These are phyloP conservation scores for Chlorella sp. DNA, from an alignment of 139 green algal species.

Conservation along the genomic window DNA sequence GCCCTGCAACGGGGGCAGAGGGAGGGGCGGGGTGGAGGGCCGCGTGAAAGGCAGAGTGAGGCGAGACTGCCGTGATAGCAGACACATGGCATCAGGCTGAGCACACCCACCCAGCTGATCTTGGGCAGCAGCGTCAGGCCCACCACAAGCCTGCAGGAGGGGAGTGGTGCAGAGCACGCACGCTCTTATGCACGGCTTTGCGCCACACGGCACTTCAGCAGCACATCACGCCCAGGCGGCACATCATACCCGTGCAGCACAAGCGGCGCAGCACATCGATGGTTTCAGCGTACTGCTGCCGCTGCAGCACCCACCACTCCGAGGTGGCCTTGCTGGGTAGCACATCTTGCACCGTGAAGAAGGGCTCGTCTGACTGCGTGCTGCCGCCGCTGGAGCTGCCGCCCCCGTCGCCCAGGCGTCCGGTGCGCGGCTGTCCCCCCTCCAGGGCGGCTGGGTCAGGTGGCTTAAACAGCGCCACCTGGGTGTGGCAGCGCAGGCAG, in stretches of 20 bases:
- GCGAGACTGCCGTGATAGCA: background rate
- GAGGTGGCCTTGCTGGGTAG: constrained; percentile 3
- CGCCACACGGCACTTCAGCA: no score
- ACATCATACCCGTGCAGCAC: no score
- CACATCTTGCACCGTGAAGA: constrained; percentile 11
- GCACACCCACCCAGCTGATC: background rate
- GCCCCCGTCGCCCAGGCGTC: no score
- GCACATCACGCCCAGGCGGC: no score
- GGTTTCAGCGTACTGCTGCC: no score
- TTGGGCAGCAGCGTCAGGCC: constrained; percentile 24
- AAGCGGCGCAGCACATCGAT: no score
- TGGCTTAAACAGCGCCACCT: constrained; percentile 25
- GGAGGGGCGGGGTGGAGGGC: no score
- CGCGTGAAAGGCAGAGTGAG: no score
- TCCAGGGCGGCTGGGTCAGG: background rate
- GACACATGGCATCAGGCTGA: background rate
- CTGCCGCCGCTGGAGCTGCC: background rate
- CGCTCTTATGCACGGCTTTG: no score
- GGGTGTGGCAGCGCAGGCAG: background rate
- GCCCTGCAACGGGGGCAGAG: constrained; percentile 9
- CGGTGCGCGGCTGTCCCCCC: no score
- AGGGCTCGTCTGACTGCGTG: background rate
- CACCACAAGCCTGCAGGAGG: background rate
- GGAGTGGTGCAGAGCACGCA: background rate
- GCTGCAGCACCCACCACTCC: background rate